Conservation (phyloP, 257 asterid species). For the Solanum appendiculatum region DNA sequence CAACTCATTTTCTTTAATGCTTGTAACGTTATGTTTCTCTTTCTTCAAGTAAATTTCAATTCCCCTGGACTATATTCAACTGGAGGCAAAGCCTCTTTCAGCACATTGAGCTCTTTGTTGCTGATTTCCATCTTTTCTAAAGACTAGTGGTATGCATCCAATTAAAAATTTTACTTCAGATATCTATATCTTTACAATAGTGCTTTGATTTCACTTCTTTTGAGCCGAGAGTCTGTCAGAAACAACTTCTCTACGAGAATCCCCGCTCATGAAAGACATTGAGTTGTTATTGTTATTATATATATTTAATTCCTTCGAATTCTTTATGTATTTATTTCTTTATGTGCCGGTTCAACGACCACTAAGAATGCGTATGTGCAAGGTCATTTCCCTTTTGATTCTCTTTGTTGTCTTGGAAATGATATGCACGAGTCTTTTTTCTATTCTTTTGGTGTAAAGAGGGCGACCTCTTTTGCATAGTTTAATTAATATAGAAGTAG, state of each 20-base stretch:
- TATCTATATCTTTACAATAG: neutral
- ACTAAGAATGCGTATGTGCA: neutral
- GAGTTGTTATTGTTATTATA: too few relatives aligned
- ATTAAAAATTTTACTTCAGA: neutral
- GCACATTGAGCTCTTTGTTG: neutral
- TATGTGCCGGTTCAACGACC: neutral
- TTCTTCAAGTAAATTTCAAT: neutral
- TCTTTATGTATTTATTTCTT: too few relatives aligned
- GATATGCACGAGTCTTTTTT: neutral
- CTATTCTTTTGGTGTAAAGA: neutral
- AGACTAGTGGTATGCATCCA: neutral
- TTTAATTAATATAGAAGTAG: neutral
- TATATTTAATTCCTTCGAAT: too few relatives aligned
- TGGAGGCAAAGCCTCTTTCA: neutral
- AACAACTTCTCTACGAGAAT: neutral
- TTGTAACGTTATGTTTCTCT: neutral
- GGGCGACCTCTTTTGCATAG: neutral
- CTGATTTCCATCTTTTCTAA: neutral
- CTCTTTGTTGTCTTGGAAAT: neutral
- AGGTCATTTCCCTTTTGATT: neutral
- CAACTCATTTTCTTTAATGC: neutral
- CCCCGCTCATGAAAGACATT: too few relatives aligned
- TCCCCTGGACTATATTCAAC: neutral
- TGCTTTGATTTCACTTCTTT: neutral
- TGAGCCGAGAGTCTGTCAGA: neutral